Conservation (phyloP, 2,329 filamentous ascomycete species). For the Ramichloridium luteum region DNA sequence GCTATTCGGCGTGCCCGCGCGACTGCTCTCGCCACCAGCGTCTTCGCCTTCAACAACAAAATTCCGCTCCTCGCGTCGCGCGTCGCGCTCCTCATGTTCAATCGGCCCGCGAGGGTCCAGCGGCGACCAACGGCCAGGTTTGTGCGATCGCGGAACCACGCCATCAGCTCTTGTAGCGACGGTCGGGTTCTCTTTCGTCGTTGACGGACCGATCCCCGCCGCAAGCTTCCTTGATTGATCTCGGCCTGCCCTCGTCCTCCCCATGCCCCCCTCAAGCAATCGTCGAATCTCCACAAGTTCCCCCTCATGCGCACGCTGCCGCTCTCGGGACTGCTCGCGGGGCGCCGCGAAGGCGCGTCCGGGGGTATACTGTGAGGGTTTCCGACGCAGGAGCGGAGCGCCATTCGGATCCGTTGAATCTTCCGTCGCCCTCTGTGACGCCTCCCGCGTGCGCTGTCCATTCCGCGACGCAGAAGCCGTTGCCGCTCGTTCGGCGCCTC, state of each 20-base stretch:
- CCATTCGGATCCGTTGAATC: no score
- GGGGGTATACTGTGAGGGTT: constrained; percentile 31
- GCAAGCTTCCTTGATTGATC: constrained; percentile 18
- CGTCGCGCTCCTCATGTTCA: no score
- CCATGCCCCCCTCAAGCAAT: constrained; percentile 32
- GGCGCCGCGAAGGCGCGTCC: constrained; percentile 43
- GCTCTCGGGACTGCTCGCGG: constrained; percentile 38
- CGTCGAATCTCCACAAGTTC: constrained; percentile 31
- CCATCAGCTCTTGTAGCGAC: constrained; percentile 10
- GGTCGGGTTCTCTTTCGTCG: constrained; percentile 11
- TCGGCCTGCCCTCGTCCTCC: no score
- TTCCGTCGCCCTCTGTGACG: no score
- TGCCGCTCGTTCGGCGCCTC: constrained; percentile 5
- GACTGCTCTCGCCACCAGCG: no score
- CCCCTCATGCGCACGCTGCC: constrained; percentile 30
- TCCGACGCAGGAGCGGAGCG: constrained; percentile 19
- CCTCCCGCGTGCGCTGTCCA: no score
- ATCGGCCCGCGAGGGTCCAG: no score
- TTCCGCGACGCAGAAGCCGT: constrained; percentile 17
- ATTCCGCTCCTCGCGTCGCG: no score
- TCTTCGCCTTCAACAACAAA: no score
- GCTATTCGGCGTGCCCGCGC: no score
- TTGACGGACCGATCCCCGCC: constrained; percentile 10
- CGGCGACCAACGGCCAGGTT: not conserved
- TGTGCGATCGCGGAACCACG: constrained; percentile 4